These are phyloP conservation scores for Paspalum notatum DNA, from an alignment of 176 grass and related monocot species.

Conservation along the genomic window DNA sequence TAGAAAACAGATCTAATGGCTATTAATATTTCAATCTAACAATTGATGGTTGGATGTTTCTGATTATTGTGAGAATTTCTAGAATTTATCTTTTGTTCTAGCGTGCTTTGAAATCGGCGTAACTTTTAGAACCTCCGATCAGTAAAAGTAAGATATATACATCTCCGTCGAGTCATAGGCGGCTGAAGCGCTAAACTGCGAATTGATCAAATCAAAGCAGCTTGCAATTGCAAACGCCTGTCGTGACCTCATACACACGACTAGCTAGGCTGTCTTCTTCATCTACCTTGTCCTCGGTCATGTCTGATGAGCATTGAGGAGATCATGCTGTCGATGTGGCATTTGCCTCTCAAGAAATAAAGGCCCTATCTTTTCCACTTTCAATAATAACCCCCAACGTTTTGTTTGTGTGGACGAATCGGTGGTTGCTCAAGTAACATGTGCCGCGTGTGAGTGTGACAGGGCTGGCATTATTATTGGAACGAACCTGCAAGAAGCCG, in stretches of 20 bases:
- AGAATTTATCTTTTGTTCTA: no score
- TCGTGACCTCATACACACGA: not conserved
- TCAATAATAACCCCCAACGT: not conserved
- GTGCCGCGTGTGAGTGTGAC: conserved; percentile 27
- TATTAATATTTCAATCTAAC: no score
- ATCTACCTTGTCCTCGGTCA: not conserved
- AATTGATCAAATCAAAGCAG: conserved; percentile 5
- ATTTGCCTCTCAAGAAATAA: not conserved
- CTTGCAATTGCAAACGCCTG: not conserved
- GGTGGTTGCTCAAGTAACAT: conserved; percentile 26
- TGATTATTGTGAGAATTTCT: no score
- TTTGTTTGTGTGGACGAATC: not conserved
- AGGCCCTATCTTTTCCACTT: not conserved
- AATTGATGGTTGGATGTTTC: no score
- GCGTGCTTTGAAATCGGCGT: no score
- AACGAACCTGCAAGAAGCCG: conserved; percentile 30
- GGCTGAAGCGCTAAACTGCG: not conserved
- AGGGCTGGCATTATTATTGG: not conserved
- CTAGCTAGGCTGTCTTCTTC: not conserved
- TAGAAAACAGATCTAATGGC: no score
- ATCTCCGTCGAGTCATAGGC: not conserved
- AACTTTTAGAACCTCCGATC: no score
- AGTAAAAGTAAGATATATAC: not conserved
- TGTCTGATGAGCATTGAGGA: no score
- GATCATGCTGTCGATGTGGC: conserved; percentile 31